These are phyloP conservation scores for Termitomyces sp. DNA, from an alignment of 768 basidiomycete species.

Conservation along the genomic window DNA sequence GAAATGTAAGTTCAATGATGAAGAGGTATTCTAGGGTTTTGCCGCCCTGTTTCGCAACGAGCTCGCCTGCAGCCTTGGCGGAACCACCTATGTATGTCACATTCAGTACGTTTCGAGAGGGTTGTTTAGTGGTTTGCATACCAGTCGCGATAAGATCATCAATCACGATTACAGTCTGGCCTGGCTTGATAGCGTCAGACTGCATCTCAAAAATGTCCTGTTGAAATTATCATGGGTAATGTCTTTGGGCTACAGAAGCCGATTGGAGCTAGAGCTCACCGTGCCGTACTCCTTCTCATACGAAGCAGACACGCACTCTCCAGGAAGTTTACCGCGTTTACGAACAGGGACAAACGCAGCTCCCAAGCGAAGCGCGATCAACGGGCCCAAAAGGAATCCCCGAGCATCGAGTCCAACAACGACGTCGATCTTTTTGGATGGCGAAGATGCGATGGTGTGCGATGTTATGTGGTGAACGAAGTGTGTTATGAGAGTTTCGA, in stretches of 20 bases:
- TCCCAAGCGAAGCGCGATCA: conserved; percentile 84
- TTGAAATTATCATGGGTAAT: background rate
- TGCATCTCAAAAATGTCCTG: conserved; percentile 98
- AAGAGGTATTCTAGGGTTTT: conserved; percentile 91
- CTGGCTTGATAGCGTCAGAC: conserved; percentile 72
- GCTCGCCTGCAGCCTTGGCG: conserved; percentile 86
- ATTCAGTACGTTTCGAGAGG: background rate
- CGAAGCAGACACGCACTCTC: conserved; percentile 61
- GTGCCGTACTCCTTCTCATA: conserved; percentile 93
- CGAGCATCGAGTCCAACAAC: conserved; percentile 94
- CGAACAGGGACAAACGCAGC: conserved; percentile 96
- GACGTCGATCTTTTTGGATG: conserved; percentile 74
- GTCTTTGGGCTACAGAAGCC: background rate
- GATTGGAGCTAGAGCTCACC: conserved; percentile 43
- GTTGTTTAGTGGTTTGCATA: conserved; percentile 22
- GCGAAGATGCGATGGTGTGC: conserved; percentile 56
- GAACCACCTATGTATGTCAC: conserved; percentile 69
- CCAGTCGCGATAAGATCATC: conserved; percentile 98
- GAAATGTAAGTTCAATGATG: conserved; percentile 76
- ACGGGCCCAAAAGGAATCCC: conserved; percentile 92
- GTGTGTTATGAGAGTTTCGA: conserved; percentile 89
- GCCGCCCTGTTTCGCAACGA: conserved; percentile 78
- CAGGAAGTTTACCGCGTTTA: conserved; percentile 94
- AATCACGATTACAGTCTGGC: conserved; percentile 80
- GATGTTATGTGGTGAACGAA: conserved; percentile 82